phyloP scores from a whole-genome alignment of 1,284 basidiomycete species.

The Apiotrichum akiyoshidainum region DNA sequence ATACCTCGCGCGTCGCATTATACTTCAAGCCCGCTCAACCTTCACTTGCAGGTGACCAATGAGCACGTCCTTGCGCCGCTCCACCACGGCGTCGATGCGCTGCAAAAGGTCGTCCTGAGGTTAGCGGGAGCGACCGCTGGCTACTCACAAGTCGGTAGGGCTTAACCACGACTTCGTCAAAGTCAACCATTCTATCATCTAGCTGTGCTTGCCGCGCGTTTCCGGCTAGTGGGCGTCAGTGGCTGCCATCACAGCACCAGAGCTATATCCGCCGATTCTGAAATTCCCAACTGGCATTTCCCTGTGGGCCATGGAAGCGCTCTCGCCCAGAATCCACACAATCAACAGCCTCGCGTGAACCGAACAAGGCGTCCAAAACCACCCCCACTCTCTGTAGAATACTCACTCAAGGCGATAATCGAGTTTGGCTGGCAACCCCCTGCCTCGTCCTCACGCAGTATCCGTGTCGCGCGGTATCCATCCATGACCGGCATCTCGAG shows the following conservation, averaged over 20 bases:
- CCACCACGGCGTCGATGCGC: too few relatives aligned
- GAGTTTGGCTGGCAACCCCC: slow-evolving; percentile 3
- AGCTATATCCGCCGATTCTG: not conserved
- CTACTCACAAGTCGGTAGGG: slow-evolving; percentile 33
- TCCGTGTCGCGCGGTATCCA: slow-evolving; percentile 18
- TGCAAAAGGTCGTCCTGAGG: too few relatives aligned
- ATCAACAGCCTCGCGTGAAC: not conserved
- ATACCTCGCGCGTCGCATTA: too few relatives aligned
- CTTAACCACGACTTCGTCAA: slow-evolving; percentile 41
- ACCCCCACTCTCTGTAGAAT: not conserved
- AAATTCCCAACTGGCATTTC: too few relatives aligned
- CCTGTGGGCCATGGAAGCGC: too few relatives aligned
- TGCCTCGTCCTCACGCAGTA: slow-evolving; percentile 17
- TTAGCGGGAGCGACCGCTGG: too few relatives aligned
- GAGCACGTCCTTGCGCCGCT: too few relatives aligned
- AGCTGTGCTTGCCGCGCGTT: slow-evolving; percentile 24
- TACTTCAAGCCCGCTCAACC: too few relatives aligned
- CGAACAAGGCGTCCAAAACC: not conserved
- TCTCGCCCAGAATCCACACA: too few relatives aligned
- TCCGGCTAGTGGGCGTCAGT: slow-evolving; percentile 16
- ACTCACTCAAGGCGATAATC: slow-evolving; percentile 23
- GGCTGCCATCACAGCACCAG: not conserved
- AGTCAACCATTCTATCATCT: slow-evolving; percentile 28
- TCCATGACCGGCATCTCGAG: slow-evolving; percentile 46
- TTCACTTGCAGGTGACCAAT: too few relatives aligned